These are phyloP conservation scores for Naganishia kalamii DNA, from an alignment of 768 basidiomycete genomes.

Conservation along the genomic window DNA sequence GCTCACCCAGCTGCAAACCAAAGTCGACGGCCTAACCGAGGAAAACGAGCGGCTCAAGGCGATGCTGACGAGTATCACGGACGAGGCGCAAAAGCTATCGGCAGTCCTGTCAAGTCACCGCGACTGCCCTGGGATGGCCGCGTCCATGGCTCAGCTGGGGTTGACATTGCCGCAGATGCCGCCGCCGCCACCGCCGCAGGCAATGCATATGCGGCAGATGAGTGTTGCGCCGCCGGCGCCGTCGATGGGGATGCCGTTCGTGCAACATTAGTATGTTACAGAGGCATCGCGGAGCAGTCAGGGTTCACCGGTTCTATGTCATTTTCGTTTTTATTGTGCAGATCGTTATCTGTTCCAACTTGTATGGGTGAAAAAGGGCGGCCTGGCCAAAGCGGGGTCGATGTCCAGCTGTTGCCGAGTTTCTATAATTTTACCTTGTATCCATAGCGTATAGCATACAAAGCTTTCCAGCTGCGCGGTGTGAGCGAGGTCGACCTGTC, in stretches of 20 bases:
- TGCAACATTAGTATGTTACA: neutral
- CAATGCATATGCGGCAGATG: constrained; percentile 11
- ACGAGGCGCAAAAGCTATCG: constrained; percentile 77
- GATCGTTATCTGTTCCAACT: neutral
- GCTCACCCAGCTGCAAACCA: constrained; percentile 83
- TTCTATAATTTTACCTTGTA: neutral
- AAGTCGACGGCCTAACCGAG: constrained; percentile 82
- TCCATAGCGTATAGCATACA: neutral
- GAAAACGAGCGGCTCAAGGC: constrained; percentile 91
- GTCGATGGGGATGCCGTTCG: neutral
- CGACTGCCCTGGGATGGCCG: constrained; percentile 40
- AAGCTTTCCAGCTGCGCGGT: too few species aligned
- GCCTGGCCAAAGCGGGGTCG: neutral
- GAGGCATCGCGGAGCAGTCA: too few species aligned
- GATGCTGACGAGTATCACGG: constrained; percentile 77
- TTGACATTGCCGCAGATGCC: constrained; percentile 13
- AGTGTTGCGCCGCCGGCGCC: neutral
- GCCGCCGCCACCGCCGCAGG: neutral
- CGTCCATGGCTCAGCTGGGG: constrained; percentile 24
- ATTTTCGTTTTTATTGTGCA: neutral
- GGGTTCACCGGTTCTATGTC: too few species aligned
- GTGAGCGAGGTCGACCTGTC: too few species aligned
- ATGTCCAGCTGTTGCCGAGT: neutral
- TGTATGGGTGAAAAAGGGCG: neutral
- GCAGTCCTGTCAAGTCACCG: constrained; percentile 49